Percentiles rank a stretch among this genome's conserved stretches.
Conservation (phyloP, 495 filamentous ascomycete genomes). For the Penicillium riverlandense region DNA sequence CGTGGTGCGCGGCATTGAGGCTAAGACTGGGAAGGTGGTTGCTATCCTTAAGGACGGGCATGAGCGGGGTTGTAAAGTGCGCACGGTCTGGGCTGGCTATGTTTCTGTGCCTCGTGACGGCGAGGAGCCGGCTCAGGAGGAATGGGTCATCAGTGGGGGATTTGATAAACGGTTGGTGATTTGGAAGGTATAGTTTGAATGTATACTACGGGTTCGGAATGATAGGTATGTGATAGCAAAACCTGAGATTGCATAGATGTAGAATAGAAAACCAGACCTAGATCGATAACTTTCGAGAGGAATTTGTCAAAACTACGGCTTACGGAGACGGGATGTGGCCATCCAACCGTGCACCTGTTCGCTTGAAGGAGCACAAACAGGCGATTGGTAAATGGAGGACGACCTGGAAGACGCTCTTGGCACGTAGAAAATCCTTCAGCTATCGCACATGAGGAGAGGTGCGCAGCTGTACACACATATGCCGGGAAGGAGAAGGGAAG, state of each 20-base stretch:
- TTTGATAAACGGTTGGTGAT: constrained; percentile 60
- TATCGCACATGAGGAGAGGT: constrained; percentile 63
- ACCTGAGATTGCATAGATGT: background rate
- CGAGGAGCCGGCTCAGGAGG: constrained; percentile 23
- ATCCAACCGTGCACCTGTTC: constrained; percentile 81
- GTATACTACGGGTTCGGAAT: background rate
- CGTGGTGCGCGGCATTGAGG: constrained; percentile 55
- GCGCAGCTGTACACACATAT: constrained; percentile 99
- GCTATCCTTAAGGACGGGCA: constrained; percentile 45
- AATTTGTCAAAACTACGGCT: constrained; percentile 10
- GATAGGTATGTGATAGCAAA: background rate
- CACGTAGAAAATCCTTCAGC: constrained; percentile 98
- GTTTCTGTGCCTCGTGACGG: constrained; percentile 28
- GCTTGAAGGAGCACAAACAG: constrained; percentile 49
- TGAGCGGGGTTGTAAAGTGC: constrained; percentile 54
- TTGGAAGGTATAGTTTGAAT: constrained; percentile 38
- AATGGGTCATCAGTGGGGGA: constrained; percentile 60
- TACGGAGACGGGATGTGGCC: constrained; percentile 51
- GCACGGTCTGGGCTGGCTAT: constrained; percentile 56
- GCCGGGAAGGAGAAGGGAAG: constrained; percentile 40
- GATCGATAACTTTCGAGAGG: too few species aligned
- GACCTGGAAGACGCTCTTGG: constrained; percentile 66
- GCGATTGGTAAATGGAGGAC: constrained; percentile 89
- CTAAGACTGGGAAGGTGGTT: constrained; percentile 51
- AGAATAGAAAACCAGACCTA: background rate